phyloP scores from a whole-genome alignment of 2,329 filamentous ascomycete genomes.

The Aplosporella prunicola region DNA sequence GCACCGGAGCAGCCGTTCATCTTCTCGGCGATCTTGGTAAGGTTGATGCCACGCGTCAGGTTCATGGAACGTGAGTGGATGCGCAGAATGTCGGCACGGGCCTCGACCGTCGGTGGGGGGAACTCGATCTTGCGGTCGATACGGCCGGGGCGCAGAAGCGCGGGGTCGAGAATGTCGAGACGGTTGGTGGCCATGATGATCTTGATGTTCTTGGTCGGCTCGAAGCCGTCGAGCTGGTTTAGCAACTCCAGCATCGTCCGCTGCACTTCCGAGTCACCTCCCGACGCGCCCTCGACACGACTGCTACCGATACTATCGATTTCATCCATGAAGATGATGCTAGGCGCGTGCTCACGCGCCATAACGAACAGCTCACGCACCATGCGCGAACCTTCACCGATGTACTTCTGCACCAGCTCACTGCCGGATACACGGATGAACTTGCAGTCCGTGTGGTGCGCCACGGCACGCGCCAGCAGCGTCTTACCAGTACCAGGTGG shows the following conservation, averaged over 20 bases:
- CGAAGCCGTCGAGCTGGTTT: constrained; percentile 97
- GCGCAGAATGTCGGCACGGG: constrained; percentile 90
- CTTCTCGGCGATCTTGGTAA: constrained; percentile 98
- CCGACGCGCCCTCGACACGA: constrained; percentile 88
- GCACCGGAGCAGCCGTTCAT: constrained; percentile 99
- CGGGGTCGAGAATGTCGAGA: constrained; percentile 92
- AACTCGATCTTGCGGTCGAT: constrained; percentile 99
- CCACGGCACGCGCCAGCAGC: constrained; percentile 84
- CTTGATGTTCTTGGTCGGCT: constrained; percentile 99
- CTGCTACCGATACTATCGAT: constrained; percentile 98
- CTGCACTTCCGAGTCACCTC: constrained; percentile 95
- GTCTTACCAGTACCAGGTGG: constrained; percentile 97
- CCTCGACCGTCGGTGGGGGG: constrained; percentile 90
- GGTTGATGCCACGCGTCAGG: constrained; percentile 89
- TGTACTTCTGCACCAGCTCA: constrained; percentile 98
- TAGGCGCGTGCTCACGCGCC: constrained; percentile 94
- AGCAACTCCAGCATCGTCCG: constrained; percentile 96
- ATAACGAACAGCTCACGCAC: constrained; percentile 98
- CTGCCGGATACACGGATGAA: constrained; percentile 96
- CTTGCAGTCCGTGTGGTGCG: constrained; percentile 97
- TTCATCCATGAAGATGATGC: constrained; percentile 99
- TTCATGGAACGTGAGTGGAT: constrained; percentile 99
- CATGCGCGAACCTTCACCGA: constrained; percentile 96
- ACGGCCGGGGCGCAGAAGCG: constrained; percentile 85
- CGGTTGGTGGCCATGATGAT: constrained; percentile 99